phyloP scores from a whole-genome alignment of 2,329 filamentous ascomycete species.

The Aureobasidium pullulans region DNA sequence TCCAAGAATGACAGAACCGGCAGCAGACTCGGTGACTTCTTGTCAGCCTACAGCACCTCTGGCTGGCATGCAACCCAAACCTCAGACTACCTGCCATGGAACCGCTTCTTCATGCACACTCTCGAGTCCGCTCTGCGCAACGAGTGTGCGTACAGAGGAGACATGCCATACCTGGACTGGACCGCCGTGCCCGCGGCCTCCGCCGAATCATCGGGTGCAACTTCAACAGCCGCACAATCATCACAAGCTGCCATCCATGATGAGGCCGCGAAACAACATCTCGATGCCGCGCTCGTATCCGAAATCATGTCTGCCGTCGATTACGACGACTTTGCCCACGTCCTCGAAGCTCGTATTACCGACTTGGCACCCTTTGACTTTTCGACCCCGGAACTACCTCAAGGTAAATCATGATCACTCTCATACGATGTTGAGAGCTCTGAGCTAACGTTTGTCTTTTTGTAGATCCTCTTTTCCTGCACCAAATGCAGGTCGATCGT shows the following conservation, averaged over 20 bases:
- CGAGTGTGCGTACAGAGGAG: conserved; percentile 20
- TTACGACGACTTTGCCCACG: conserved; percentile 23
- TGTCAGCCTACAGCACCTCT: conserved; percentile 19
- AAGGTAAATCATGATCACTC: conserved; percentile 13
- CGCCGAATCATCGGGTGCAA: conserved; percentile 19
- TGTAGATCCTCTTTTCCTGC: conserved; percentile 17
- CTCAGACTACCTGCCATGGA: conserved; percentile 22
- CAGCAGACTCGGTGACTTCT: conserved; percentile 23
- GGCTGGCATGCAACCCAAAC: conserved; percentile 20
- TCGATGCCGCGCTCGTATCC: neutral
- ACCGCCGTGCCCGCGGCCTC: conserved; percentile 18
- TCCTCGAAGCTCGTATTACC: conserved; percentile 18
- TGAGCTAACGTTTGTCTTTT: conserved; percentile 7
- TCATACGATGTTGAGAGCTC: neutral
- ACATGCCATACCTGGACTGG: conserved; percentile 24
- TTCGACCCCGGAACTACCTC: conserved; percentile 18
- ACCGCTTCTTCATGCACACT: conserved; percentile 22
- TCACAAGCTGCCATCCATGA: conserved; percentile 16
- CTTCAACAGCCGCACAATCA: conserved; percentile 14
- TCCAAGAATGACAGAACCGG: conserved; percentile 17
- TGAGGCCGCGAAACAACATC: conserved; percentile 13
- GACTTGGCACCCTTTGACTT: conserved; percentile 17
- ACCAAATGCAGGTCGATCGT: conserved; percentile 16
- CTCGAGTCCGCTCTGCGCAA: conserved; percentile 21
- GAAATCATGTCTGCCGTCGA: conserved; percentile 12